Base-by-base conservation (phyloP, 1,139 yeast species). In the Candida tetrigidarum region DNA sequence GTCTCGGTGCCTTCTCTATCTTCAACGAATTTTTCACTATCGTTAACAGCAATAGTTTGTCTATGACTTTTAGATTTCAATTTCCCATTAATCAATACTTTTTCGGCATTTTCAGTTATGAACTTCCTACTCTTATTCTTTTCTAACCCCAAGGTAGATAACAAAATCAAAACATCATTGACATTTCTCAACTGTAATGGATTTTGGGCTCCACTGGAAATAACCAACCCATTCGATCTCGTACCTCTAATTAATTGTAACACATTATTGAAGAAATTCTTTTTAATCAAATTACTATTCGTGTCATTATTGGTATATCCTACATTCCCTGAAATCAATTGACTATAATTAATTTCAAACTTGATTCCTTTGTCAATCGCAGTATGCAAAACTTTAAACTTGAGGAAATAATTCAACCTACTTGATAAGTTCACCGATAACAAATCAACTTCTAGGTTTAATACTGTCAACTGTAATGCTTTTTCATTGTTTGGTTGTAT, bases 341-440 rank as follows among this genome's bases (percentile, higher is more conserved):
- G 71, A 12, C 81, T 70, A 62, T 93, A 93, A 45, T 83, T 76
- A 11, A 93, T 76, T 62, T 93, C 99, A 53, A 93, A 80, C 53
- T 83, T 83, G 39, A 91, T 78, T 1, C 99, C 99, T 47, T 86
- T 80, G 15, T 85, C 86, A 14, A 88, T 76, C 1, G 96, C 97
- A 39, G 90, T 82, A 34, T 97, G 87, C 8, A 91, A 76, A 0
- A 90, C 83, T 57, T 91, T 89, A 67, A 90, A 97, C 53, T 87
- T 86, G 52, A 93, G 69, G 62, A 81, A 88, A 54, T 83, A 85
- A 0, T 96, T 95, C 39, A 90, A 68, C 48, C 90, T 76, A 34
- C 75, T 71, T 14, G 79, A 67, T 60, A 87, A 77, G 48, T 87
- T 83, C 44, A 93, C 76, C 0, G 96, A 83, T 29, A 93, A 80